These are phyloP conservation scores for Kokia cookei DNA, from an alignment of 441 rosid species.

Conservation along the genomic window DNA sequence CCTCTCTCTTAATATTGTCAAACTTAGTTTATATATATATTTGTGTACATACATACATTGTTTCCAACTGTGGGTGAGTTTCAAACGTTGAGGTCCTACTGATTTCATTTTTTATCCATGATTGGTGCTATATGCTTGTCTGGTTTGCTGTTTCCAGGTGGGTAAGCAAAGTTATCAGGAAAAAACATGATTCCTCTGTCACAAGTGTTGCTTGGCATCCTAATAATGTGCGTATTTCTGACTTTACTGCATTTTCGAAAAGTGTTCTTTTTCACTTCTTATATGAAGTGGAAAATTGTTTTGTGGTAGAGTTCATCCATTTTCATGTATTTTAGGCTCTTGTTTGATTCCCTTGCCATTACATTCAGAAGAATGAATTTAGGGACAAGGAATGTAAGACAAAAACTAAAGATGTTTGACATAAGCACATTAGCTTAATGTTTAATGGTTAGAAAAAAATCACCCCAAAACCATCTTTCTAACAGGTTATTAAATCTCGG, in stretches of 20 bases:
- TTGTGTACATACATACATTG: neutral
- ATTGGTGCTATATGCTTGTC: constrained; percentile 16
- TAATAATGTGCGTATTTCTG: constrained; percentile 59
- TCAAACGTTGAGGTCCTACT: neutral
- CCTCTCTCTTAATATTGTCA: neutral
- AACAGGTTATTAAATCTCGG: neutral
- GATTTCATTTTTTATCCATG: neutral
- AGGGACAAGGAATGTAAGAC: neutral
- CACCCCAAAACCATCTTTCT: neutral
- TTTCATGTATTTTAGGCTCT: neutral
- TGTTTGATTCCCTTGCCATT: neutral
- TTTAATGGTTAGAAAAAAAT: neutral
- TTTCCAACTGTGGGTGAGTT: neutral
- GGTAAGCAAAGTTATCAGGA: constrained; percentile 96
- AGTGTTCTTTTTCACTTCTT: neutral
- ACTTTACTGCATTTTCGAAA: neutral
- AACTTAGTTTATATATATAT: neutral
- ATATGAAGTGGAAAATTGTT: neutral
- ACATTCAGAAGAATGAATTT: neutral
- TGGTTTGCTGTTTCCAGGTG: constrained; percentile 56
- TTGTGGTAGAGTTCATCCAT: neutral
- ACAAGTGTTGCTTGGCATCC: constrained; percentile 98
- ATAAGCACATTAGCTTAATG: neutral
- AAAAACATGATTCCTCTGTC: constrained; percentile 87
- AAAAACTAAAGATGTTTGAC: neutral